A percentile compares a stretch with the other conserved stretches of the same genome.
Evolutionary conservation across 1,139 yeast genomes (phyloP).

Genomic region (Kurtzmaniella quercitrusa): DNA sequence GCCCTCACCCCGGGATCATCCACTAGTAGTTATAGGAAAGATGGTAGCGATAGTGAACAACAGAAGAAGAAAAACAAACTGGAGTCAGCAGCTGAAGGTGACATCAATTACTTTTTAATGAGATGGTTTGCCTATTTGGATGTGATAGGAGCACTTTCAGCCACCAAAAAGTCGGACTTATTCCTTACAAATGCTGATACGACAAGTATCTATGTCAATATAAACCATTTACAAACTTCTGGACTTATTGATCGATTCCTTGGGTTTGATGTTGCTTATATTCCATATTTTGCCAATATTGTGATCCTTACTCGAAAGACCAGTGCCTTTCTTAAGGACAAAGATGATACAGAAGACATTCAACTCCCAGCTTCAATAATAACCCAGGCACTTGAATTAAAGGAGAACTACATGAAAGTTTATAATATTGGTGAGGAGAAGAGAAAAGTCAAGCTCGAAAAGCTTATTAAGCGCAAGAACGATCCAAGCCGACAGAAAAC

Average conservation of each 20-base stretch:
- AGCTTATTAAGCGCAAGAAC: conserved; percentile 13
- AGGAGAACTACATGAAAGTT: conserved; percentile 29
- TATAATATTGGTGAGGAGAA: conserved; percentile 33
- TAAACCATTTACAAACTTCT: conserved; percentile 15
- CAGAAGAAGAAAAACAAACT: neutral
- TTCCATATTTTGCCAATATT: conserved; percentile 47
- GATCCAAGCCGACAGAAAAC: conserved; percentile 2
- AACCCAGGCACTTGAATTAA: conserved; percentile 45
- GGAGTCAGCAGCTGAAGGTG: conserved; percentile 21
- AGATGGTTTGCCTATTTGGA: conserved; percentile 75
- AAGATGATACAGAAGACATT: neutral
- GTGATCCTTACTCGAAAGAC: conserved; percentile 40
- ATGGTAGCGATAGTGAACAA: neutral
- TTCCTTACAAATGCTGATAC: conserved; percentile 16
- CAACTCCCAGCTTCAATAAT: conserved; percentile 33
- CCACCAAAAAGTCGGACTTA: conserved; percentile 28
- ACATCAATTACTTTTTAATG: conserved; percentile 56
- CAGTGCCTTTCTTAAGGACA: conserved; percentile 17
- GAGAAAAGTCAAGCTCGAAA: conserved; percentile 28
- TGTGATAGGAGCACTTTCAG: conserved; percentile 56
- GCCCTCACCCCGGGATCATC: neutral
- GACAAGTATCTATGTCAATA: conserved; percentile 9
- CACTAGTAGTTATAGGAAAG: neutral
- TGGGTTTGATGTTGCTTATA: conserved; percentile 54
- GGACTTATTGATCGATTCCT: conserved; percentile 51